phyloP scores from a whole-genome alignment of 805 yeast species.

The Candida alai region DNA sequence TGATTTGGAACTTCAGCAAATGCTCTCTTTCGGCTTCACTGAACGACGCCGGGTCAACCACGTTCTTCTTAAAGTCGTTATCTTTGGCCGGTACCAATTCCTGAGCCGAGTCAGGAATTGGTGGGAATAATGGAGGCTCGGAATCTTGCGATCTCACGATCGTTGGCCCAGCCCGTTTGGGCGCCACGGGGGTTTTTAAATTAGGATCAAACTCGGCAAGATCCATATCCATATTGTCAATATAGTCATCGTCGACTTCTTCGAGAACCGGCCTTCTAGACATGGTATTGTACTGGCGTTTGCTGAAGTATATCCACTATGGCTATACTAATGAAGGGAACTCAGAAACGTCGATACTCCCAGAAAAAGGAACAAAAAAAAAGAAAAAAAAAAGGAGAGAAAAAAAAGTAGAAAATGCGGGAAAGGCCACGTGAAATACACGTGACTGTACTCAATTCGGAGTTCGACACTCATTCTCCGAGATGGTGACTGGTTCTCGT shows the following conservation, averaged over 20 bases:
- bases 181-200: slow-evolving; percentile 67
- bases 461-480: too few relatives aligned
- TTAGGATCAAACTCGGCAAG: slow-evolving; percentile 80
- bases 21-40: slow-evolving; percentile 58
- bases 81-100: slow-evolving; percentile 11
- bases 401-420: too few relatives aligned
- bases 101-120: slow-evolving; percentile 12
- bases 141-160: slow-evolving; percentile 61
- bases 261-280: slow-evolving; percentile 64
- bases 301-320: too few relatives aligned
- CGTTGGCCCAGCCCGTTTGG: slow-evolving; percentile 53
- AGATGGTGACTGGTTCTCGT: too few relatives aligned
- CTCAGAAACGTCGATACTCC: too few relatives aligned
- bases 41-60: slow-evolving; percentile 33
- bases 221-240: slow-evolving; percentile 92
- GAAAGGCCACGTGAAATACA: too few relatives aligned
- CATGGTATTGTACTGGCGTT: slow-evolving; percentile 14
- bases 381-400: too few relatives aligned
- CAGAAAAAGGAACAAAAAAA: too few relatives aligned
- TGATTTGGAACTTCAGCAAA: slow-evolving; percentile 63
- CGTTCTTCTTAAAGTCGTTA: slow-evolving; percentile 14
- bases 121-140: slow-evolving; percentile 22
- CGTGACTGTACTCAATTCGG: too few relatives aligned
- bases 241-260: slow-evolving; percentile 77
- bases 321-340: too few relatives aligned